Conservation (phyloP, 495 filamentous ascomycete species). For the Aspergillus sclerotioniger region DNA sequence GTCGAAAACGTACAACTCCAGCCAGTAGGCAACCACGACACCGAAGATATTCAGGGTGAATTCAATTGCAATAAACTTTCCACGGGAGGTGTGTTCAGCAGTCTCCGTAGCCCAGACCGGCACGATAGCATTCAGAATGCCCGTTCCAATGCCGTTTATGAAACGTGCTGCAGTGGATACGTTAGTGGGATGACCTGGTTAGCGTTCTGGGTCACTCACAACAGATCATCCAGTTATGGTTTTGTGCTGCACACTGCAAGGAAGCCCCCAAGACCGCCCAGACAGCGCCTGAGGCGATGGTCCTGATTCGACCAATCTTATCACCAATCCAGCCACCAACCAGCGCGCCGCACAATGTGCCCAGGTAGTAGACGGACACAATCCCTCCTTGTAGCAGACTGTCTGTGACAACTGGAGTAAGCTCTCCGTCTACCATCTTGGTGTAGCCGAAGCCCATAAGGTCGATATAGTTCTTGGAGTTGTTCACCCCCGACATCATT, state of each 20-base stretch:
- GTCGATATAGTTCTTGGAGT: constrained; percentile 60
- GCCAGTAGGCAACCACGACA: constrained; percentile 71
- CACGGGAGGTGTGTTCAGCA: constrained; percentile 64
- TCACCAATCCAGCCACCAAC: constrained; percentile 62
- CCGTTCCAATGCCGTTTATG: constrained; percentile 71
- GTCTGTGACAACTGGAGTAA: constrained; percentile 55
- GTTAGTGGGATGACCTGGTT: constrained; percentile 2
- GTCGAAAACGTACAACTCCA: constrained; percentile 55
- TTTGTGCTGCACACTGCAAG: constrained; percentile 62
- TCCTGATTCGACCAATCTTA: constrained; percentile 59
- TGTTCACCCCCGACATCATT: constrained; percentile 76
- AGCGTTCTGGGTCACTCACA: constrained; percentile 31
- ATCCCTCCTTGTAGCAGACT: constrained; percentile 67
- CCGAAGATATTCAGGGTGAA: constrained; percentile 74
- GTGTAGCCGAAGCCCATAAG: constrained; percentile 65
- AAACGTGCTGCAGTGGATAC: constrained; percentile 46
- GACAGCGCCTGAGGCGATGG: constrained; percentile 53
- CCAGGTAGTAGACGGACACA: constrained; percentile 69
- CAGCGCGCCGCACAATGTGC: constrained; percentile 59
- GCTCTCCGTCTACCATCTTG: constrained; percentile 41
- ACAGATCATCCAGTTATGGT: constrained; percentile 70
- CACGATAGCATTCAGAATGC: constrained; percentile 68
- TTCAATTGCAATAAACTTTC: constrained; percentile 70
- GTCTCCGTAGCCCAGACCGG: constrained; percentile 72
- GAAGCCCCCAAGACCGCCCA: constrained; percentile 60